Percentiles rank a stretch among this genome's conserved stretches.
Evolutionary conservation across 345 rosid species (phyloP).

Genomic region (Lepidium aucheri): DNA sequence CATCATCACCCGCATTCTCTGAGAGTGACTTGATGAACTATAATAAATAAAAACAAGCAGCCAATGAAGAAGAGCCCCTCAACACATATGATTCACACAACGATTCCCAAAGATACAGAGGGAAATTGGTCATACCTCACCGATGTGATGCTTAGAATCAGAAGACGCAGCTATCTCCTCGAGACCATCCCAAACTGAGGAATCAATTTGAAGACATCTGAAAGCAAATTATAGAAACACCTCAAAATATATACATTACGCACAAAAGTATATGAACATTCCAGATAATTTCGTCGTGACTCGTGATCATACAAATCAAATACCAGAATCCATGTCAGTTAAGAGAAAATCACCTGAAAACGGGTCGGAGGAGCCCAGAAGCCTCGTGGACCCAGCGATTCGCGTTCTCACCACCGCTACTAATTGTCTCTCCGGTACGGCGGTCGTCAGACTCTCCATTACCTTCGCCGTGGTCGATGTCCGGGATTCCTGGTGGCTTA

Average conservation of each 20-base stretch:
- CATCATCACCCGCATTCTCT: slow-evolving; percentile 41
- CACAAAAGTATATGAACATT: not conserved
- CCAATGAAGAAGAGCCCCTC: not conserved
- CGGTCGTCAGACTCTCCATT: not conserved
- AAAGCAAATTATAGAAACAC: not conserved
- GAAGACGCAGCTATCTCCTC: slow-evolving; percentile 78
- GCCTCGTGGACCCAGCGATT: slow-evolving; percentile 71
- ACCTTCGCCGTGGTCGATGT: slow-evolving; percentile 11
- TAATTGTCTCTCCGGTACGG: slow-evolving; percentile 27
- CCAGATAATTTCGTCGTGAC: not conserved
- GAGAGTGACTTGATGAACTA: slow-evolving; percentile 75
- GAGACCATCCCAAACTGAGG: slow-evolving; percentile 71
- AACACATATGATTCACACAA: not conserved
- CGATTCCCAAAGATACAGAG: not conserved
- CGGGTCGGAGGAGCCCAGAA: slow-evolving; percentile 74
- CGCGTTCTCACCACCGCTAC: slow-evolving; percentile 37
- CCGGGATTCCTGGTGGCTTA: slow-evolving; percentile 38
- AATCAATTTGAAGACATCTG: slow-evolving; percentile 67
- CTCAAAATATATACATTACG: slow-evolving; percentile 1
- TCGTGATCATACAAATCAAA: not conserved
- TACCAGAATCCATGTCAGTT: not conserved
- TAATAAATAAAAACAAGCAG: not conserved
- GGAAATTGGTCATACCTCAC: slow-evolving; percentile 49
- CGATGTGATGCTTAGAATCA: slow-evolving; percentile 67
- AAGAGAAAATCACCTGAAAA: slow-evolving; percentile 48